Conservation (phyloP, 2,329 filamentous ascomycete genomes). For the Talaromyces sp. region DNA sequence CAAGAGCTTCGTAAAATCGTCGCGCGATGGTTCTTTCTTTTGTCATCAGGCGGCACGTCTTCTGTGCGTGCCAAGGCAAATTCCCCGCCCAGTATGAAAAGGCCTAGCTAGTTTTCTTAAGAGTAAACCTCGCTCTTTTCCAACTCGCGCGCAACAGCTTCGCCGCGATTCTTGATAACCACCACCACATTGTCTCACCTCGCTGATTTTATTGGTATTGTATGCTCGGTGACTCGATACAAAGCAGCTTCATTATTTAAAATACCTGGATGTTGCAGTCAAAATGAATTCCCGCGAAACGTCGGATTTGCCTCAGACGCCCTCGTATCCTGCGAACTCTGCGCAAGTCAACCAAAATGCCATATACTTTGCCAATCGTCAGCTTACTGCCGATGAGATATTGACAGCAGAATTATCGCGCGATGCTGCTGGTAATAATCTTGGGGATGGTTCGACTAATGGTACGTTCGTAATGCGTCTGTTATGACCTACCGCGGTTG, state of each 20-base stretch:
- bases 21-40: slow-evolving; percentile 8
- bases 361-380: slow-evolving; percentile 45
- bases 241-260: background rate
- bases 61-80: slow-evolving; percentile 15
- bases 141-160: slow-evolving; percentile 21
- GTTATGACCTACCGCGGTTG: slow-evolving; percentile 37
- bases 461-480: slow-evolving; percentile 37
- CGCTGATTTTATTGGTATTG: background rate
- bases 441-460: slow-evolving; percentile 39
- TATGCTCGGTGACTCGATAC: background rate
- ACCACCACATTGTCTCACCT: background rate
- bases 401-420: slow-evolving; percentile 48
- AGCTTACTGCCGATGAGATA: slow-evolving; percentile 47
- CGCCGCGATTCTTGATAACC: slow-evolving; percentile 15
- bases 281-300: slow-evolving; percentile 43
- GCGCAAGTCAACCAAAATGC: slow-evolving; percentile 44
- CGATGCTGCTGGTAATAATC: slow-evolving; percentile 44
- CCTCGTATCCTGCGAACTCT: slow-evolving; percentile 45
- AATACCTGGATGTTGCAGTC: slow-evolving; percentile 19
- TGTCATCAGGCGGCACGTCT: slow-evolving; percentile 14
- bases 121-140: slow-evolving; percentile 29
- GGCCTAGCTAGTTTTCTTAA: slow-evolving; percentile 30
- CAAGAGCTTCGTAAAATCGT: slow-evolving; percentile 8
- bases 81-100: slow-evolving; percentile 16
- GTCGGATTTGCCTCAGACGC: slow-evolving; percentile 42